phyloP scores from a whole-genome alignment of 176 grass and related monocot genomes.

The Canna indica region DNA sequence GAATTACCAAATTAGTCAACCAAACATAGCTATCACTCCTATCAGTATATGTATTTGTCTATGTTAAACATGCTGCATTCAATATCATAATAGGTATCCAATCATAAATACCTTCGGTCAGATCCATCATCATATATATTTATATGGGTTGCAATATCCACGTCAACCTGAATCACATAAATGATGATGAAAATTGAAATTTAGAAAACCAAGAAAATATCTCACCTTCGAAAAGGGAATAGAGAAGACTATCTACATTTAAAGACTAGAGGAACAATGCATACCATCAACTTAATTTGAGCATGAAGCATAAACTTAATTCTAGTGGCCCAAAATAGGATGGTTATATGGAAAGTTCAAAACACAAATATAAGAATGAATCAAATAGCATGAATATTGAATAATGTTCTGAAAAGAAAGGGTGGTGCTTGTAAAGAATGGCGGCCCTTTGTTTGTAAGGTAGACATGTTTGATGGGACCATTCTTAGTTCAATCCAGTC shows the following conservation, averaged over 20 bases:
- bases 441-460: too few species aligned
- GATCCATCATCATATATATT: constrained; percentile 71
- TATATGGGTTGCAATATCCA: constrained; percentile 97
- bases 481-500: too few species aligned
- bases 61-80: too few species aligned
- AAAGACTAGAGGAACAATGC: background rate
- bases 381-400: too few species aligned
- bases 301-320: background rate
- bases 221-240: background rate
- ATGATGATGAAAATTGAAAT: background rate
- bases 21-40: too few species aligned
- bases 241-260: background rate
- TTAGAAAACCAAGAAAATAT: background rate
- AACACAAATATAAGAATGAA: too few species aligned
- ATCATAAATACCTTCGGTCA: constrained; percentile 62
- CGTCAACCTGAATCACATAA: constrained; percentile 52
- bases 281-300: background rate
- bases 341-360: background rate
- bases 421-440: too few species aligned
- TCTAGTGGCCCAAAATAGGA: background rate
- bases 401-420: too few species aligned
- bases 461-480: too few species aligned
- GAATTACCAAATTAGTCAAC: too few species aligned
- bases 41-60: too few species aligned
- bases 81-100: too few species aligned